Percentiles rank a stretch among this genome's conserved stretches.
Evolutionary conservation across 768 basidiomycete genomes (phyloP).

Genomic region (Boletus reticulatus): DNA sequence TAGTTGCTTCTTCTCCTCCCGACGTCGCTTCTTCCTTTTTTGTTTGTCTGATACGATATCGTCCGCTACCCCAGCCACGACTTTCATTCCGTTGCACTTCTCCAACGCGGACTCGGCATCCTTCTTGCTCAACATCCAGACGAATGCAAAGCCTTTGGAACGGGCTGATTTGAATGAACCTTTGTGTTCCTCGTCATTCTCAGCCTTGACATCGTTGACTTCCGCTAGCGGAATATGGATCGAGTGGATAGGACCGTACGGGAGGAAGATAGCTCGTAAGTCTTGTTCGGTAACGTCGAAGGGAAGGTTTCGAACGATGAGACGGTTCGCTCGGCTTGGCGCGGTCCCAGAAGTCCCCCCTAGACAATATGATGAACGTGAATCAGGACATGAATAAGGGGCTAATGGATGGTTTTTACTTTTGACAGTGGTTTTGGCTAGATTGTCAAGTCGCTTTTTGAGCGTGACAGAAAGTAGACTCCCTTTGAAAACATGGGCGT

Average conservation of each 20-base stretch:
- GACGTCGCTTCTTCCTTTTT: slow-evolving; percentile 60
- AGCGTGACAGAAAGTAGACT: slow-evolving; percentile 80
- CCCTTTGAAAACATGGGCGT: slow-evolving; percentile 93
- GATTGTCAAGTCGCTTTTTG: slow-evolving; percentile 78
- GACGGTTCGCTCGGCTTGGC: slow-evolving; percentile 70
- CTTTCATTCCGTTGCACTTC: slow-evolving; percentile 71
- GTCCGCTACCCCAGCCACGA: slow-evolving; percentile 62
- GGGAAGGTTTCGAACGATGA: slow-evolving; percentile 90
- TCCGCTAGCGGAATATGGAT: slow-evolving; percentile 69
- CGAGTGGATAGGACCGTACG: slow-evolving; percentile 83
- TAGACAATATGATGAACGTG: not conserved
- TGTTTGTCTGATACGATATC: slow-evolving; percentile 59
- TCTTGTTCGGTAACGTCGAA: slow-evolving; percentile 84
- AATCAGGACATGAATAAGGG: not conserved
- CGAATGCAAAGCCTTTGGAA: slow-evolving; percentile 87
- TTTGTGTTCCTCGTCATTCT: slow-evolving; percentile 27
- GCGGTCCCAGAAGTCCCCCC: slow-evolving; percentile 38
- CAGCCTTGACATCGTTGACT: slow-evolving; percentile 24
- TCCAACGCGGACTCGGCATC: slow-evolving; percentile 84
- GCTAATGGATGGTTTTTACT: slow-evolving; percentile 5
- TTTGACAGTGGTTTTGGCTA: slow-evolving; percentile 46
- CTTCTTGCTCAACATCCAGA: slow-evolving; percentile 86
- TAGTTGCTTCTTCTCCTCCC: slow-evolving; percentile 47
- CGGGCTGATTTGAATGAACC: slow-evolving; percentile 26
- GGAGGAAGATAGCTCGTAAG: slow-evolving; percentile 80